These are phyloP conservation scores for Fusarium brevicatenulatum DNA, from an alignment of 2,329 filamentous ascomycete genomes.

Conservation along the genomic window DNA sequence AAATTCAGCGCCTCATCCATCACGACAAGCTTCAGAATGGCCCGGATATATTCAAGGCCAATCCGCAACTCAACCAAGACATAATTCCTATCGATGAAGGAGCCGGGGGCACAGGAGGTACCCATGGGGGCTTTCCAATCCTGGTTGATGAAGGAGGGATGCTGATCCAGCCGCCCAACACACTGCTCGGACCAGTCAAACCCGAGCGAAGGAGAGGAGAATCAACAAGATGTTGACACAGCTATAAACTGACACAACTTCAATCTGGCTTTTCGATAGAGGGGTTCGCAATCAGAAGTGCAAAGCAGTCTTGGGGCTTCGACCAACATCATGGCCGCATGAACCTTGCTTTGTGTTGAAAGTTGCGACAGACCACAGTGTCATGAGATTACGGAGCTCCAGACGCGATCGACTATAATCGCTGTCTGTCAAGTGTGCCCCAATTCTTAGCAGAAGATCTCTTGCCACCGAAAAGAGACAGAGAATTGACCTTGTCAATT, in stretches of 20 bases:
- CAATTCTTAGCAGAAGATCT: background rate
- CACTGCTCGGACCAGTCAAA: background rate
- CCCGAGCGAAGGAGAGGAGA: background rate
- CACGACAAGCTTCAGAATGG: background rate
- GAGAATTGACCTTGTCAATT: background rate
- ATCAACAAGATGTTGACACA: background rate
- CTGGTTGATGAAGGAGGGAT: background rate
- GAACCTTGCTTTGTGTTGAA: too few relatives aligned
- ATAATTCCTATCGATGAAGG: background rate
- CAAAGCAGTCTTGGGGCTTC: too few relatives aligned
- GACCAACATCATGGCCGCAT: too few relatives aligned
- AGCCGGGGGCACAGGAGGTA: background rate
- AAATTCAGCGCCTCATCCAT: background rate
- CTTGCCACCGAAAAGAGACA: background rate
- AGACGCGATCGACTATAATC: background rate
- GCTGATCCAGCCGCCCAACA: background rate
- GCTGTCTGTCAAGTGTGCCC: background rate
- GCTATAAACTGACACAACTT: too few relatives aligned
- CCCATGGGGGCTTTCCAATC: background rate
- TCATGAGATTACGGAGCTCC: background rate
- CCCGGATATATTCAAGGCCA: background rate
- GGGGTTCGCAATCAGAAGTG: too few relatives aligned
- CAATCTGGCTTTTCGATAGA: too few relatives aligned
- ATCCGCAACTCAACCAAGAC: background rate
- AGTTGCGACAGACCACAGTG: background rate